Conservation (phyloP, 208 protist species). For the Acanthamoeba sp. region DNA sequence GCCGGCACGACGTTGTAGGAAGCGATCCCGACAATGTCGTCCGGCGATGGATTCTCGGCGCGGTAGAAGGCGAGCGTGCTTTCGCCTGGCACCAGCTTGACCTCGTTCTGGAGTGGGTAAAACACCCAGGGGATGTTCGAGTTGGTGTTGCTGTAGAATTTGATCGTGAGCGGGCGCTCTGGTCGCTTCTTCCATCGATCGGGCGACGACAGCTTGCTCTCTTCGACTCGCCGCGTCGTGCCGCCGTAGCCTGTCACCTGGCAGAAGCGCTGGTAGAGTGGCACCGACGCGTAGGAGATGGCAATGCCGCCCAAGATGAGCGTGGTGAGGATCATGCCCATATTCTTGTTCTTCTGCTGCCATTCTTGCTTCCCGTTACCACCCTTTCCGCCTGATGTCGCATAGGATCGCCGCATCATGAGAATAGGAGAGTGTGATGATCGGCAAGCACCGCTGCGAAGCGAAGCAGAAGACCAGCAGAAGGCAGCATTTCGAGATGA, state of each 20-base stretch:
- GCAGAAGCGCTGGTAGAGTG: conserved; percentile 88
- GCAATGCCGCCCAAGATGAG: conserved; percentile 79
- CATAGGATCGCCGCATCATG: neutral
- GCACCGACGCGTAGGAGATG: conserved; percentile 86
- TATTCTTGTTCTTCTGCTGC: conserved; percentile 69
- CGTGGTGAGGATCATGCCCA: neutral
- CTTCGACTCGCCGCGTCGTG: conserved; percentile 71
- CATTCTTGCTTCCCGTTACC: conserved; percentile 3
- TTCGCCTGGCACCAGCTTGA: conserved; percentile 85
- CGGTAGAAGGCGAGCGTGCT: conserved; percentile 87
- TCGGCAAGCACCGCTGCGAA: neutral
- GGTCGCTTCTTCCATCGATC: conserved; percentile 6
- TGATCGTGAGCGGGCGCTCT: neutral
- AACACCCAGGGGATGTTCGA: conserved; percentile 81
- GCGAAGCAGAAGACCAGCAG: neutral
- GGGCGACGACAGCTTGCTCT: neutral
- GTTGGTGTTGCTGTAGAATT: conserved; percentile 57
- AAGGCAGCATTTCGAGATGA: neutral
- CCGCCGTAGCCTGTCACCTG: conserved; percentile 85
- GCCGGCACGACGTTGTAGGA: conserved; percentile 88
- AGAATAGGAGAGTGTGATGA: neutral
- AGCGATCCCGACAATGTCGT: conserved; percentile 86
- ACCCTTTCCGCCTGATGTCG: neutral
- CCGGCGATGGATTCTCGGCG: conserved; percentile 85
- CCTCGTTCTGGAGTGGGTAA: conserved; percentile 77